These are phyloP conservation scores for Spizellomyces punctatus DNA, from an alignment of 192 early-diverging fungal species.

Conservation along the genomic window DNA sequence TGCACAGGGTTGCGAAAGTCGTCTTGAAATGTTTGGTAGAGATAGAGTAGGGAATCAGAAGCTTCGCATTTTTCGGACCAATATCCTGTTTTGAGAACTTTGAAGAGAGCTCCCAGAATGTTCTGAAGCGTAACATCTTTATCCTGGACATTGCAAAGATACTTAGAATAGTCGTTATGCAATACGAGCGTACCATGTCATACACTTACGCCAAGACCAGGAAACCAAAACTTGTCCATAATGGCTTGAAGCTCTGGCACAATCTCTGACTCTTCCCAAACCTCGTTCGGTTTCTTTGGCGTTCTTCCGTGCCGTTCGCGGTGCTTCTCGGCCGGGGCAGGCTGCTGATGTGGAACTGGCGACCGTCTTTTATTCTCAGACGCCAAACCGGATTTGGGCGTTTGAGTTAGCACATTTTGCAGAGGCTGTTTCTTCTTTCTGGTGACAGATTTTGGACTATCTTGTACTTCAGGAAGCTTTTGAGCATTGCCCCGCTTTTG, in stretches of 20 bases:
- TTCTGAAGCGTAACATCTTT: constrained; percentile 37
- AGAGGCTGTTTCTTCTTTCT: too few relatives aligned
- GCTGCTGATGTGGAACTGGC: too few relatives aligned
- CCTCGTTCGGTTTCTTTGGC: constrained; percentile 5
- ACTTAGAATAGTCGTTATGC: not conserved
- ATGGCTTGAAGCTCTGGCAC: constrained; percentile 35
- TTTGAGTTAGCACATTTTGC: too few relatives aligned
- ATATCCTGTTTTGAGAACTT: constrained; percentile 37
- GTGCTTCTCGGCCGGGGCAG: too few relatives aligned
- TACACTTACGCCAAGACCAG: constrained; percentile 42
- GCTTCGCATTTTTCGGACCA: constrained; percentile 49
- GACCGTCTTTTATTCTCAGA: too few relatives aligned
- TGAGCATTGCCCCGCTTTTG: too few relatives aligned
- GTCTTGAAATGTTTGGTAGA: constrained; percentile 43
- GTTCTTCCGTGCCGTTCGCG: not conserved
- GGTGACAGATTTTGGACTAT: too few relatives aligned
- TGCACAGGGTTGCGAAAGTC: constrained; percentile 47
- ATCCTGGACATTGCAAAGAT: constrained; percentile 17
- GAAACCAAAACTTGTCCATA: constrained; percentile 45
- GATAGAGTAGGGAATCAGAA: constrained; percentile 43
- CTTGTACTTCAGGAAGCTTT: too few relatives aligned
- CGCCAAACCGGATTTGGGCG: too few relatives aligned
- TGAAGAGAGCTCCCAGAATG: constrained; percentile 33
- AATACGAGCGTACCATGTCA: not conserved
- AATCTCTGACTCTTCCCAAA: constrained; percentile 22